A percentile compares a stretch with the other conserved stretches of the same genome.
These are phyloP conservation scores for Aspergillus cejpii DNA, from an alignment of 2,329 filamentous ascomycete genomes.

Conservation along the genomic window DNA sequence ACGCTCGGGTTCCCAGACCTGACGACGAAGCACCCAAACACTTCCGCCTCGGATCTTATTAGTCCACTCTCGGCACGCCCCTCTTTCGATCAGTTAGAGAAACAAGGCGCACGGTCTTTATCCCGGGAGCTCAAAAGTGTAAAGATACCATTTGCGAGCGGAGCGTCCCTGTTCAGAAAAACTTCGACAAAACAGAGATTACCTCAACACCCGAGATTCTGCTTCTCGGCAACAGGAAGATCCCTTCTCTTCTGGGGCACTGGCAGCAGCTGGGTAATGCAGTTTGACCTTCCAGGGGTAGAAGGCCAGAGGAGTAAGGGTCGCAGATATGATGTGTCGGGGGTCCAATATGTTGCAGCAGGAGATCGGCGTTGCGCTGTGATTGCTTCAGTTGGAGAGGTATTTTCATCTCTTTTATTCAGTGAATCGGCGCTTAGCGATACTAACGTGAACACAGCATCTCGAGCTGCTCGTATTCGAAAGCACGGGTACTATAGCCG, in stretches of 20 bases:
- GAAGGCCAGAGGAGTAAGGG: constrained; percentile 23
- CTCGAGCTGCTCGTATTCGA: constrained; percentile 25
- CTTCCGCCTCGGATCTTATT: constrained; percentile 9
- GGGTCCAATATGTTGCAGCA: constrained; percentile 28
- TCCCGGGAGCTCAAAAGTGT: constrained; percentile 18
- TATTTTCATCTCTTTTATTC: constrained; percentile 1
- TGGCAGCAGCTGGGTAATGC: constrained; percentile 19
- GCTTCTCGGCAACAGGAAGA: constrained; percentile 25
- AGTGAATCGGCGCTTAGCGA: neutral
- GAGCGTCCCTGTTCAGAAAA: constrained; percentile 18
- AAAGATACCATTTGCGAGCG: constrained; percentile 14
- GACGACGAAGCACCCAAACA: constrained; percentile 10
- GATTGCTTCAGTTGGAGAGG: constrained; percentile 22
- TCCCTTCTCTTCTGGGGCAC: constrained; percentile 19
- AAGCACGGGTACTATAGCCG: constrained; percentile 18
- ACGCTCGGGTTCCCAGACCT: constrained; percentile 11
- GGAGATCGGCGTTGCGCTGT: constrained; percentile 31
- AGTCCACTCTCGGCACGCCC: constrained; percentile 7
- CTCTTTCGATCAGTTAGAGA: constrained; percentile 10
- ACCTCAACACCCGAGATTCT: constrained; percentile 27
- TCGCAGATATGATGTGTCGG: constrained; percentile 28
- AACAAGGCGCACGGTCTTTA: constrained; percentile 13
- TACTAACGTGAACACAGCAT: constrained; percentile 18
- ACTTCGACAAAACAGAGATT: constrained; percentile 18
- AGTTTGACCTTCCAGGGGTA: constrained; percentile 26